phyloP scores from a whole-genome alignment of 164 flowering plant species.

The grape (Vitis vinifera) region DNA sequence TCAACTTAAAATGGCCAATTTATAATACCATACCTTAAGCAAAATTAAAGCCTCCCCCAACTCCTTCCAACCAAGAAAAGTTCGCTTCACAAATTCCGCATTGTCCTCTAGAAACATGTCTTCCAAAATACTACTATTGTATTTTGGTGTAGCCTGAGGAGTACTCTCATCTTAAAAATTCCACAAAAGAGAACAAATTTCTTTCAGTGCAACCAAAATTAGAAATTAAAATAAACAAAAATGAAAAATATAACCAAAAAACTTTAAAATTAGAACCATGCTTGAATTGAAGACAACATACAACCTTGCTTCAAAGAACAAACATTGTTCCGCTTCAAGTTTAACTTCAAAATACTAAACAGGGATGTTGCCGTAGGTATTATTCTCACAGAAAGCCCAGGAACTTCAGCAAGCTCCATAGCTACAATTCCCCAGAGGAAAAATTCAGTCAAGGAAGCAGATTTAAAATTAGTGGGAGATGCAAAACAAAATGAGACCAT shows the following conservation, averaged over 20 bases:
- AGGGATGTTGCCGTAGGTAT: conserved; percentile 75
- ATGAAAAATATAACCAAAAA: neutral
- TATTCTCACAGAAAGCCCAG: conserved; percentile 56
- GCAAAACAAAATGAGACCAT: neutral
- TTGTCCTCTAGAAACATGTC: conserved; percentile 81
- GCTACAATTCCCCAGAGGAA: conserved; percentile 28
- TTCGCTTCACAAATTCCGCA: conserved; percentile 45
- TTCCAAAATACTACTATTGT: conserved; percentile 86
- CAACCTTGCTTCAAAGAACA: conserved; percentile 61
- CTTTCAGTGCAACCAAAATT: too few relatives aligned
- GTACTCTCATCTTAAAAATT: conserved; percentile 24
- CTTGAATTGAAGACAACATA: neutral
- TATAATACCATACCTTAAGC: conserved; percentile 56
- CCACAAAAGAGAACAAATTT: conserved; percentile 2
- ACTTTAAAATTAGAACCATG: conserved; percentile 1
- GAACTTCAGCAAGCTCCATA: conserved; percentile 38
- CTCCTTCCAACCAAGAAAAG: conserved; percentile 67
- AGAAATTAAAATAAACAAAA: neutral
- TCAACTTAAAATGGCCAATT: neutral
- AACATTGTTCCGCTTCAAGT: conserved; percentile 60
- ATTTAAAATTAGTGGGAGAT: neutral
- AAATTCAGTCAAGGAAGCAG: neutral
- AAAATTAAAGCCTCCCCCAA: conserved; percentile 69
- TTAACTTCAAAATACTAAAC: conserved; percentile 57
- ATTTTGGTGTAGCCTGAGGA: conserved; percentile 64